Base-by-base conservation (phyloP, 768 basidiomycete genomes). In the Auricularia sp. region DNA sequence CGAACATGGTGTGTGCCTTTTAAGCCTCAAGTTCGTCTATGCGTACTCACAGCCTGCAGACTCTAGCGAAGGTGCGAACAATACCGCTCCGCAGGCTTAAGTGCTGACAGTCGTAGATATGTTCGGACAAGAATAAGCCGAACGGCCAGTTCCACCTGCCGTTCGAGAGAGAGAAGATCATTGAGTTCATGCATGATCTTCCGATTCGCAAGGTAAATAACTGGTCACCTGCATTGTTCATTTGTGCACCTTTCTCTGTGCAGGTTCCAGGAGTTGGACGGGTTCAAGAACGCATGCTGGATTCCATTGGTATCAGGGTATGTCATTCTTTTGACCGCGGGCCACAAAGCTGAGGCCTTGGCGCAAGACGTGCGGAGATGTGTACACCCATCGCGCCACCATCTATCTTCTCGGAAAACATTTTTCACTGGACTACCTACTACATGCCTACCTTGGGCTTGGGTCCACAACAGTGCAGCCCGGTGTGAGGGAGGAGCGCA, bases 101-200 rank as follows among this genome's bases (percentile, higher is more conserved):
- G 29, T 45, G 33, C 64, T 36, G 37, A 58, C 37, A 35, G 39
- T 34, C 51, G 65, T 62, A 94, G 90, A 95, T 96, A 39, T 94
- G 92, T 73, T 96, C 94, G 35, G 94, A 98, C 75, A 93, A 89
- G 87, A 96, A 98, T 74, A 98, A 98, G 75, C 95, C 94, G 2
- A 92, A 96, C 70, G 94, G 94, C 13, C 94, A 97, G 74, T 98
- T 85, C 68, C 82, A 83, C 68, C 82, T 97, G 29, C 75, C 84
- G 2, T 92, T 89, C 69, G 82, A 88, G 34, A 73, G 81, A 2
- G 71, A 83, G 35, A 77, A 81, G 7, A 88, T 98, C 69, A 81
- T 81, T 61, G 75, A 76, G 0, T 98, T 97, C 73, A 93, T 93
- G 88, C 78, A 77, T 24, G 84, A 87, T 61, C 81, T 98, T 16